Conservation (phyloP, 805 yeast species). For the Candida gorgasii region DNA sequence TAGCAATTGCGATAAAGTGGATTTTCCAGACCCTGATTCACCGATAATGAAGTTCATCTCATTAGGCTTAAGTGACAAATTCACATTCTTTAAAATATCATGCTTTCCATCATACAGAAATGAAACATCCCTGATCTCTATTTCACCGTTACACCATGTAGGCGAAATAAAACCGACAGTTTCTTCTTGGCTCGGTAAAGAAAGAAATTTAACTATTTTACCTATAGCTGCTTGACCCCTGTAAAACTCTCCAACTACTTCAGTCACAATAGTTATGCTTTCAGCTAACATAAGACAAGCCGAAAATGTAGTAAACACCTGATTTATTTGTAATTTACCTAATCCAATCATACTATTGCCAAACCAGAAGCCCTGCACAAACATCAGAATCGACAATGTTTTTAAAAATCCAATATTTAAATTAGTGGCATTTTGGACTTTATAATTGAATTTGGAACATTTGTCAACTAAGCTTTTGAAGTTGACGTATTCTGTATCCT, state of each 20-base stretch:
- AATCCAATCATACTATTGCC: conserved; percentile 67
- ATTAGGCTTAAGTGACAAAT: conserved; percentile 37
- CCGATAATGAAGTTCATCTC: conserved; percentile 72
- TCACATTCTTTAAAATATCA: conserved; percentile 48
- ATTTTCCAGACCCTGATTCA: conserved; percentile 90
- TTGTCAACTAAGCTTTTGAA: conserved; percentile 39
- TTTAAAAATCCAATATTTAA: conserved; percentile 59
- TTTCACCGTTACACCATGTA: conserved; percentile 40
- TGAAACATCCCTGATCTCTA: conserved; percentile 54
- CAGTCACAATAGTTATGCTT: conserved; percentile 54
- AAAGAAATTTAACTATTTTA: conserved; percentile 32
- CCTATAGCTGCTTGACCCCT: conserved; percentile 71
- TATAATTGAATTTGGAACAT: conserved; percentile 43
- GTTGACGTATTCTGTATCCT: conserved; percentile 47
- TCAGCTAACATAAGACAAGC: conserved; percentile 76
- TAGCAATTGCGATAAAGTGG: conserved; percentile 69
- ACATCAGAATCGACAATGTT: conserved; percentile 64
- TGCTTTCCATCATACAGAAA: conserved; percentile 67
- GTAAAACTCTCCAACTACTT: conserved; percentile 60
- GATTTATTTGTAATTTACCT: conserved; percentile 54
- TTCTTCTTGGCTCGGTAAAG: not conserved
- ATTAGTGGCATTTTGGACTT: conserved; percentile 48
- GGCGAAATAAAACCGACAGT: conserved; percentile 15
- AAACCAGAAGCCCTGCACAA: conserved; percentile 92
- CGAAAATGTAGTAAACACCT: conserved; percentile 79